A percentile compares a stretch with the other conserved stretches of the same genome.
Conservation (phyloP, 2,329 filamentous ascomycete species). For the Beauveria brongniartii region DNA sequence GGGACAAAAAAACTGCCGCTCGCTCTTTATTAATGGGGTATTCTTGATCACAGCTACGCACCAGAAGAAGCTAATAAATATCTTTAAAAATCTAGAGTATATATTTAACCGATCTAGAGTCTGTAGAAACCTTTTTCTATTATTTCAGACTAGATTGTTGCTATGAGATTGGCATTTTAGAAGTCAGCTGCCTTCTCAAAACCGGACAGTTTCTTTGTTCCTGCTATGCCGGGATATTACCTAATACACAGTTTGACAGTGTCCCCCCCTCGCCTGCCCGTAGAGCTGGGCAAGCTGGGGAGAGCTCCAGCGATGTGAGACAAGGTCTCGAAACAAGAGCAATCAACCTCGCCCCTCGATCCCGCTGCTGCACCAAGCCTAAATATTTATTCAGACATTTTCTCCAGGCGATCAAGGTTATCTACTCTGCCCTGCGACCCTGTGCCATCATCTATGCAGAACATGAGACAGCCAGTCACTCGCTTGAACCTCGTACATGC, state of each 20-base stretch:
- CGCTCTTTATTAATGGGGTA: too few species aligned
- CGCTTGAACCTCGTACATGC: not conserved
- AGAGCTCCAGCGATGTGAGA: slow-evolving; percentile 7
- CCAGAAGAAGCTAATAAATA: too few species aligned
- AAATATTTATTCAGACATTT: not conserved
- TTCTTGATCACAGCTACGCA: too few species aligned
- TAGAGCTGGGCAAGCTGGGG: not conserved
- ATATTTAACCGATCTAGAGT: too few species aligned
- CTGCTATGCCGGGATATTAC: not conserved
- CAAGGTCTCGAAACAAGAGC: slow-evolving; percentile 9
- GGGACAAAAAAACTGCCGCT: too few species aligned
- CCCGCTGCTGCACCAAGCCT: not conserved
- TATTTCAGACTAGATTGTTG: too few species aligned
- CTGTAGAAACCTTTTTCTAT: too few species aligned
- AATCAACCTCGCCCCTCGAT: slow-evolving; percentile 1
- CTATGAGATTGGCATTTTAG: too few species aligned
- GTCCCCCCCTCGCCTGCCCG: not conserved
- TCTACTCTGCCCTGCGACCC: not conserved
- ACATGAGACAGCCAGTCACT: not conserved
- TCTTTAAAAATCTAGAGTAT: too few species aligned
- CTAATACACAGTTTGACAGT: not conserved
- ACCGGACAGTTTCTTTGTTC: too few species aligned
- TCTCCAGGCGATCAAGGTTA: not conserved
- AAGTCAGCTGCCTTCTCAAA: too few species aligned
- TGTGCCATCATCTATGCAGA: not conserved